These are phyloP conservation scores for Spiromastix sp. DNA, from an alignment of 2,329 filamentous ascomycete genomes.

Conservation along the genomic window DNA sequence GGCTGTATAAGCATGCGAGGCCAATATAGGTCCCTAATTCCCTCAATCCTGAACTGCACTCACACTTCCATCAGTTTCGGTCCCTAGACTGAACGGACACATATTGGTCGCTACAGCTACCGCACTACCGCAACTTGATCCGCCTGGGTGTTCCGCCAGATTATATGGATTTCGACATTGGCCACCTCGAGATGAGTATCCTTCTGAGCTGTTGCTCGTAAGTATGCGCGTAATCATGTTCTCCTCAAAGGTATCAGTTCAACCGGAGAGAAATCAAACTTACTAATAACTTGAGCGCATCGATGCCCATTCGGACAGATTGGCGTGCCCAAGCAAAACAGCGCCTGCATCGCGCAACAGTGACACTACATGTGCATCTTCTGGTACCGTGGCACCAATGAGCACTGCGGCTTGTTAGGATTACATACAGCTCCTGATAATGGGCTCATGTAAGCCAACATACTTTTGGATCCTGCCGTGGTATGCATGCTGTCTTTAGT, in stretches of 20 bases:
- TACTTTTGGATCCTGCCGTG: slow-evolving; percentile 58
- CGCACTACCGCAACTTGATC: slow-evolving; percentile 57
- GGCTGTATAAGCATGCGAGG: background rate
- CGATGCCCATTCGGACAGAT: slow-evolving; percentile 63
- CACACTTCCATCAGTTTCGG: slow-evolving; percentile 62
- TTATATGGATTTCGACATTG: slow-evolving; percentile 60
- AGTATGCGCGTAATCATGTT: background rate
- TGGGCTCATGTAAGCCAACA: slow-evolving; percentile 22
- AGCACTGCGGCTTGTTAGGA: slow-evolving; percentile 3
- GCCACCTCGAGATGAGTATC: slow-evolving; percentile 54
- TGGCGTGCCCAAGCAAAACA: slow-evolving; percentile 60
- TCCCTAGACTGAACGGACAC: slow-evolving; percentile 56
- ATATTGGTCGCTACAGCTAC: slow-evolving; percentile 55
- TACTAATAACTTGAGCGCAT: slow-evolving; percentile 59
- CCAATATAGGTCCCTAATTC: background rate
- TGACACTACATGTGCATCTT: slow-evolving; percentile 55
- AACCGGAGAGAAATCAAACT: background rate
- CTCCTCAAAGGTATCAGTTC: no score
- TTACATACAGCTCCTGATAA: no score
- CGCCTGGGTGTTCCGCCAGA: slow-evolving; percentile 56
- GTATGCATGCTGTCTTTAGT: slow-evolving; percentile 63
- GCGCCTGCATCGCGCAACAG: slow-evolving; percentile 56
- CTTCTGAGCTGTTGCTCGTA: slow-evolving; percentile 33
- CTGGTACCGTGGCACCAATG: slow-evolving; percentile 53
- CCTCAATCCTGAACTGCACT: slow-evolving; percentile 4